Evolutionary conservation across 2,329 filamentous ascomycete genomes (phyloP).

Genomic region (Trematosphaeria pertusa): DNA sequence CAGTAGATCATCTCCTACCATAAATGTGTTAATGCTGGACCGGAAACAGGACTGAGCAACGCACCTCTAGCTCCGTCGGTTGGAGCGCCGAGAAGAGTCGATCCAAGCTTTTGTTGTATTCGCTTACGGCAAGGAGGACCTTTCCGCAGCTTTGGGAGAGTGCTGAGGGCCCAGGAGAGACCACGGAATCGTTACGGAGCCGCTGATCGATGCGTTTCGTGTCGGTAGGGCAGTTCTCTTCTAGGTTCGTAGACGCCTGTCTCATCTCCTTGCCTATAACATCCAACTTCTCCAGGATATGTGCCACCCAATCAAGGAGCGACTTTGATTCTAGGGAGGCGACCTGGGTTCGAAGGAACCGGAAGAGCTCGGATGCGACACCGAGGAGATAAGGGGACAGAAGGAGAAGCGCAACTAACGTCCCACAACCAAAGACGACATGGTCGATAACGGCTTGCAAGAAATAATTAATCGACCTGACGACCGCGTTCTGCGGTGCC

Average conservation of each 20-base stretch:
- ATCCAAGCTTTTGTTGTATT: conserved; percentile 15
- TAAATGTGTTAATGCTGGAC: not conserved
- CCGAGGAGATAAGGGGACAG: no score
- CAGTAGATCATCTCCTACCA: conserved; percentile 14
- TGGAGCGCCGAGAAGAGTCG: conserved; percentile 8
- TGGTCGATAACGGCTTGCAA: no score
- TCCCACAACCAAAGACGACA: no score
- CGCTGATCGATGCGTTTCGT: no score
- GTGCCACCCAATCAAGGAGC: conserved; percentile 12
- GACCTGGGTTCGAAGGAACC: no score
- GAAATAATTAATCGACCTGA: no score
- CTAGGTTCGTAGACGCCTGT: not conserved
- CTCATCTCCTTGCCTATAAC: conserved; percentile 11
- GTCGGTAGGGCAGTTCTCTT: no score
- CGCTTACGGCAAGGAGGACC: conserved; percentile 16
- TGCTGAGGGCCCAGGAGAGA: conserved; percentile 1
- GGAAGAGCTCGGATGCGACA: no score
- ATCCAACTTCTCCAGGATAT: conserved; percentile 11
- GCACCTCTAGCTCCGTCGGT: conserved; percentile 12
- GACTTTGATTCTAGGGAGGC: no score
- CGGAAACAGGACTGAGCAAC: not conserved
- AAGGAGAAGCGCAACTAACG: no score
- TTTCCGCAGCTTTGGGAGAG: conserved; percentile 14
- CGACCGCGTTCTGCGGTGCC: no score
- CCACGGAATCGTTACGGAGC: conserved; percentile 6